Conservation (phyloP, 345 rosid genomes). For the Eucalyptus dawsonii region DNA sequence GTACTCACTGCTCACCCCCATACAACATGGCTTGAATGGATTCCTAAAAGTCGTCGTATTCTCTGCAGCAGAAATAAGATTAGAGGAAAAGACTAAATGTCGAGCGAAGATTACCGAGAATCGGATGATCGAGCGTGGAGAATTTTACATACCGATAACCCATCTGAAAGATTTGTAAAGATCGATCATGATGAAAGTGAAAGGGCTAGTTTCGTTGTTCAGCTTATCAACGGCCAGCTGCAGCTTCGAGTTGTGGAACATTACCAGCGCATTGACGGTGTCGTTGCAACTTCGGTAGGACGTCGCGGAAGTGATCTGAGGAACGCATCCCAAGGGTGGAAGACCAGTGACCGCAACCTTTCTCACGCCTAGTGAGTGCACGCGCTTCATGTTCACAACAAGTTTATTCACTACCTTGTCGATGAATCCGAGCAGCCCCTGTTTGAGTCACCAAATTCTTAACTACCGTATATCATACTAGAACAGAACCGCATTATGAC, state of each 20-base stretch:
- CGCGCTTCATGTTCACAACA: slow-evolving; percentile 10
- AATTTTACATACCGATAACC: background rate
- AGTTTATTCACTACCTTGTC: slow-evolving; percentile 14
- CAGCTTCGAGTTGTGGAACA: slow-evolving; percentile 16
- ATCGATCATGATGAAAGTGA: slow-evolving; percentile 20
- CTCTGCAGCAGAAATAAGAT: background rate
- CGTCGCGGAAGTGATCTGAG: background rate
- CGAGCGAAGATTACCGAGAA: background rate
- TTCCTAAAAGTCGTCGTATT: background rate
- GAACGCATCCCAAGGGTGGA: slow-evolving; percentile 29
- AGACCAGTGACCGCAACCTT: slow-evolving; percentile 14
- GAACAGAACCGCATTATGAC: background rate
- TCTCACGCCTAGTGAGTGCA: slow-evolving; percentile 28
- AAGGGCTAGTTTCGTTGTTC: slow-evolving; percentile 4
- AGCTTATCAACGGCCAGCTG: slow-evolving; percentile 5
- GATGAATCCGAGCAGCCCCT: slow-evolving; percentile 18
- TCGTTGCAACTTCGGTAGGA: slow-evolving; percentile 9
- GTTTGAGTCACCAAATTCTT: background rate
- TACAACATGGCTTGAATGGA: background rate
- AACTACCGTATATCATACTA: background rate
- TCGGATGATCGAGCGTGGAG: background rate
- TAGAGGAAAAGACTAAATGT: background rate
- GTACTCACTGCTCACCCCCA: background rate
- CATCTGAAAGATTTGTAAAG: slow-evolving; percentile 15
- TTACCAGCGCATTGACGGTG: background rate